Conservation (phyloP, 352 stramenopile species). For the Pilasporangium apinafurcum region DNA sequence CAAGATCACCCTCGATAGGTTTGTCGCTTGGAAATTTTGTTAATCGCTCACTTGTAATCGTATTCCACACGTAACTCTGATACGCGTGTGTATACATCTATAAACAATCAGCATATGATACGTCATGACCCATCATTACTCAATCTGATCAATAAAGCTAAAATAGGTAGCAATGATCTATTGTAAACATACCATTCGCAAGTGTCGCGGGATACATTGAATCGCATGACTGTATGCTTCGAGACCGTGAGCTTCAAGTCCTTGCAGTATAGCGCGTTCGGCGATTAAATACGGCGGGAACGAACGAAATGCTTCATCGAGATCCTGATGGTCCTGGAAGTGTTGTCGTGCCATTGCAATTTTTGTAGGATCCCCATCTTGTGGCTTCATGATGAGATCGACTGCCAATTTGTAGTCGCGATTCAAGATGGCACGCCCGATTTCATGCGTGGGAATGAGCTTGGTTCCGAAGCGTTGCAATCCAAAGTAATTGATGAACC, state of each 20-base stretch:
- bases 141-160: not conserved
- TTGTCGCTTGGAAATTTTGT: slow-evolving; percentile 53
- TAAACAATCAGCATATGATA: too few species aligned
- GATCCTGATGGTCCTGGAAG: slow-evolving; percentile 59
- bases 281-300: slow-evolving; percentile 81
- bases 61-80: slow-evolving; percentile 97
- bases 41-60: slow-evolving; percentile 86
- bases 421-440: slow-evolving; percentile 91
- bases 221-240: slow-evolving; percentile 56
- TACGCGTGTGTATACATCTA: slow-evolving; percentile 90
- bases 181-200: slow-evolving; percentile 75
- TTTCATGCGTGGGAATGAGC: slow-evolving; percentile 81
- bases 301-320: slow-evolving; percentile 43
- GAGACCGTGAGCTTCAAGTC: slow-evolving; percentile 49
- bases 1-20: slow-evolving; percentile 89
- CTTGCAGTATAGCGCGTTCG: slow-evolving; percentile 62
- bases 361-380: slow-evolving; percentile 70
- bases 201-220: slow-evolving; percentile 71
- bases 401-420: slow-evolving; percentile 89
- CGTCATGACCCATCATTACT: too few species aligned
- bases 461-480: slow-evolving; percentile 95
- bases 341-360: slow-evolving; percentile 59
- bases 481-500: slow-evolving; percentile 99
- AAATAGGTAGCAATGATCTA: not conserved
- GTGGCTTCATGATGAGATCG: slow-evolving; percentile 86